Evolutionary conservation across 2,329 filamentous ascomycete species (phyloP).

Genomic region (Ampelomyces quisqualis): DNA sequence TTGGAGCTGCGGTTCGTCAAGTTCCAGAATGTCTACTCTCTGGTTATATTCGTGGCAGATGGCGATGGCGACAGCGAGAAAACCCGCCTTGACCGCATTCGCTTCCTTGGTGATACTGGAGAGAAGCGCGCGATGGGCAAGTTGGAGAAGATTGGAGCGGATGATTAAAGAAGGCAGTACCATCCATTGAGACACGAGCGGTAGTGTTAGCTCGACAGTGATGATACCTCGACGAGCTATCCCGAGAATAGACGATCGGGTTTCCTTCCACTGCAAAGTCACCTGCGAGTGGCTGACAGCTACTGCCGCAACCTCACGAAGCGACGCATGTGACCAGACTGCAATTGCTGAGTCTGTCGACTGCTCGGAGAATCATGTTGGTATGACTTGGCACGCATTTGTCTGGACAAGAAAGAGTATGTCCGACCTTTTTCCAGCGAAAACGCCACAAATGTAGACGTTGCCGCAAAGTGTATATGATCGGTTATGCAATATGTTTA

Average conservation of each 20-base stretch:
- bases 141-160: conserved; percentile 89
- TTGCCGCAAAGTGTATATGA: conserved; percentile 45
- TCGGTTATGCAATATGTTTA: conserved; percentile 68
- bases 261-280: too few relatives aligned
- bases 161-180: conserved; percentile 47
- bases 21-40: conserved; percentile 87
- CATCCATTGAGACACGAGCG: too few relatives aligned
- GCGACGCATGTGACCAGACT: too few relatives aligned
- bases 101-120: conserved; percentile 82
- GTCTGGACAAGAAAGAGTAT: conserved; percentile 35
- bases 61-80: conserved; percentile 79
- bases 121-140: conserved; percentile 93
- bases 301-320: too few relatives aligned
- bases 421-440: conserved; percentile 57
- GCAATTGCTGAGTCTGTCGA: too few relatives aligned
- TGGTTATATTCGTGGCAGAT: conserved; percentile 86
- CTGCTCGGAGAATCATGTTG: too few relatives aligned
- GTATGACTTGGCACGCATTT: not conserved
- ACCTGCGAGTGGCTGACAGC: too few relatives aligned
- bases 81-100: conserved; percentile 76
- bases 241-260: too few relatives aligned
- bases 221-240: too few relatives aligned
- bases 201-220: too few relatives aligned
- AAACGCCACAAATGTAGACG: conserved; percentile 38
- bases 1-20: conserved; percentile 83